A percentile compares a stretch with the other conserved stretches of the same genome.
phyloP scores from a whole-genome alignment of 2,329 filamentous ascomycete genomes.

The Botrytis elliptica region DNA sequence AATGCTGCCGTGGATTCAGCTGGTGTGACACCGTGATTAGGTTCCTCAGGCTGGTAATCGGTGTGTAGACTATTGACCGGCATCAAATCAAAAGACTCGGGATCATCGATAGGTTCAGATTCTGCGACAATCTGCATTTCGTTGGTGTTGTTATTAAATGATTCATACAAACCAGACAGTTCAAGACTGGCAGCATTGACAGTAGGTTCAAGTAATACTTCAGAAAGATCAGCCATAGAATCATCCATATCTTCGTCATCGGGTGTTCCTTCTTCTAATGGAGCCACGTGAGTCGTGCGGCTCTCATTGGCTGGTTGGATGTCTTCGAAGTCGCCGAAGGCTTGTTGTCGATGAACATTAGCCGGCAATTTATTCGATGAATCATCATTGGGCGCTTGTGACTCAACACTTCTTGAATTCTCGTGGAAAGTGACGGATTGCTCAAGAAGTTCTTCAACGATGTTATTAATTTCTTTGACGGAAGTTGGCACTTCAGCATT shows the following conservation, averaged over 20 bases:
- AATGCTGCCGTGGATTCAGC: conserved; percentile 23
- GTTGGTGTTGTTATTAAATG: not conserved
- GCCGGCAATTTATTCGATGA: not conserved
- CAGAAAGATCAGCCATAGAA: conserved; percentile 10
- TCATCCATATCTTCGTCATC: conserved; percentile 14
- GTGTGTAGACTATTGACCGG: conserved; percentile 16
- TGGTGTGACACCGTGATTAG: not conserved
- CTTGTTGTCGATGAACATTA: not conserved
- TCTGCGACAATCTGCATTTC: not conserved
- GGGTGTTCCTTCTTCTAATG: not conserved
- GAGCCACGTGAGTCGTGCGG: not conserved
- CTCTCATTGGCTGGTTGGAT: not conserved
- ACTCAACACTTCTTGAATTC: not conserved
- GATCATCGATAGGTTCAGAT: conserved; percentile 19
- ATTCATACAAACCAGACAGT: not conserved
- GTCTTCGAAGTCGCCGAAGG: not conserved
- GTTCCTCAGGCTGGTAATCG: not conserved
- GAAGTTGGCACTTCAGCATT: not conserved
- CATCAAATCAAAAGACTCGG: conserved; percentile 25
- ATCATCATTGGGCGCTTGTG: not conserved
- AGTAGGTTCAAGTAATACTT: conserved; percentile 14
- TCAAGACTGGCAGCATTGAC: conserved; percentile 2
- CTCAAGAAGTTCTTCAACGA: conserved; percentile 12
- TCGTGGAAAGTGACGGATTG: not conserved
- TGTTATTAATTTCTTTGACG: not conserved